Conservation (phyloP, 495 filamentous ascomycete species). For the Annulohypoxylon bovei region DNA sequence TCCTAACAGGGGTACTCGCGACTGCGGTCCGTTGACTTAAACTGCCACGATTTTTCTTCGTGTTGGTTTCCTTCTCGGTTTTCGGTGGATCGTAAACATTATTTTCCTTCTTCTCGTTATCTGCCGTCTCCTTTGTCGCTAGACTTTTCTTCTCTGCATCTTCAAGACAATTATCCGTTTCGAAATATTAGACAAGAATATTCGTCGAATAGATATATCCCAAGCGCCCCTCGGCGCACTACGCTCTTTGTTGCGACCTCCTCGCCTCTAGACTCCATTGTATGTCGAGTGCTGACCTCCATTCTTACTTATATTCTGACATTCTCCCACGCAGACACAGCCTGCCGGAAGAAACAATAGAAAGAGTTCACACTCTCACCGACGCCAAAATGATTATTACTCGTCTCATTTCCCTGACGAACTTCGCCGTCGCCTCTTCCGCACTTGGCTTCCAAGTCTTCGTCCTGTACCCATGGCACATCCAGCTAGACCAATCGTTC, state of each 20-base stretch:
- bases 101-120: slow-evolving; percentile 14
- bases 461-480: slow-evolving; percentile 74
- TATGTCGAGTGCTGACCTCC: slow-evolving; percentile 15
- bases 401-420: slow-evolving; percentile 67
- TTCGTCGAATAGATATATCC: slow-evolving; percentile 24
- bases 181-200: slow-evolving; percentile 16
- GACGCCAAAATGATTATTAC: slow-evolving; percentile 49
- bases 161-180: slow-evolving; percentile 2
- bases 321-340: slow-evolving; percentile 16
- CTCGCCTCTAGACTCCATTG: slow-evolving; percentile 22
- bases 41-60: slow-evolving; percentile 28
- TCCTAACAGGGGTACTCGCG: slow-evolving; percentile 31
- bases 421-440: slow-evolving; percentile 69
- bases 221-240: slow-evolving; percentile 29
- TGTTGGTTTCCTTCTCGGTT: not conserved
- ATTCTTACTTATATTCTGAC: slow-evolving; percentile 22
- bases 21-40: slow-evolving; percentile 29
- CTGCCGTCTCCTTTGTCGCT: slow-evolving; percentile 24
- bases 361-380: slow-evolving; percentile 14
- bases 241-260: slow-evolving; percentile 34
- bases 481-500: slow-evolving; percentile 69
- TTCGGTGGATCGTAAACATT: slow-evolving; percentile 24
- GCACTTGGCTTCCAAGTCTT: slow-evolving; percentile 71
- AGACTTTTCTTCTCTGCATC: slow-evolving; percentile 17
- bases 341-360: slow-evolving; percentile 18